phyloP scores from a whole-genome alignment of 306 rosid species.

The Sechiopsis laciniata region DNA sequence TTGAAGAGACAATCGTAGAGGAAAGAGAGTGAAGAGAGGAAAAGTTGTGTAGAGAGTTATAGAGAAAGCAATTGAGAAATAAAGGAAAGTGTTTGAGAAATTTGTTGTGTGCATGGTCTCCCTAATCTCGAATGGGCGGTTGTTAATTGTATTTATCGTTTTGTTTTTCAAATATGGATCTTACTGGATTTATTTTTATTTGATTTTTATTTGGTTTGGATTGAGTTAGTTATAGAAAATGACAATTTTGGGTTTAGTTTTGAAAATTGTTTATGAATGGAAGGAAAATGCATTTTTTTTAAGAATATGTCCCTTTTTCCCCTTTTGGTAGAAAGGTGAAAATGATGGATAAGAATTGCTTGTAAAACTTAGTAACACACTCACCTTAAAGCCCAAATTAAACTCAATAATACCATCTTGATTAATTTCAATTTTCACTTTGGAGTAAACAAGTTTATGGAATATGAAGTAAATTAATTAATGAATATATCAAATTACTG shows the following conservation, averaged over 20 bases:
- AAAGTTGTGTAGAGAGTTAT: too few species aligned
- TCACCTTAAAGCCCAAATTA: neutral
- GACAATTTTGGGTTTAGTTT: neutral
- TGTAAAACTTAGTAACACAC: neutral
- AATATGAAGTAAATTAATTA: neutral
- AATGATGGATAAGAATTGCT: neutral
- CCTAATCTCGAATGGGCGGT: too few species aligned
- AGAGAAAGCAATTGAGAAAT: too few species aligned
- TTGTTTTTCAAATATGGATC: too few species aligned
- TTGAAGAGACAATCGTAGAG: too few species aligned
- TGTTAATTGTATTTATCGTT: too few species aligned
- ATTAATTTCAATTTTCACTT: conserved; percentile 2
- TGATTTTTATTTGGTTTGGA: neutral
- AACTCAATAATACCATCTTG: too few species aligned
- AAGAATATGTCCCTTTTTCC: conserved; percentile 17
- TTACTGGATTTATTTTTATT: too few species aligned
- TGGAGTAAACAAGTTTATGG: neutral
- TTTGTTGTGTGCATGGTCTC: too few species aligned
- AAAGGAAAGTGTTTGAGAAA: too few species aligned
- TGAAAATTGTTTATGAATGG: conserved; percentile 10
- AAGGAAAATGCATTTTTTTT: neutral
- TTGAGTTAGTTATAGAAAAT: neutral
- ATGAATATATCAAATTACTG: too few species aligned
- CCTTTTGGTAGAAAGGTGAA: conserved; percentile 17
- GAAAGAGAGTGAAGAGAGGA: too few species aligned